These are phyloP conservation scores for Taxillus chinensis DNA, from an alignment of 164 flowering plant genomes.

Conservation along the genomic window DNA sequence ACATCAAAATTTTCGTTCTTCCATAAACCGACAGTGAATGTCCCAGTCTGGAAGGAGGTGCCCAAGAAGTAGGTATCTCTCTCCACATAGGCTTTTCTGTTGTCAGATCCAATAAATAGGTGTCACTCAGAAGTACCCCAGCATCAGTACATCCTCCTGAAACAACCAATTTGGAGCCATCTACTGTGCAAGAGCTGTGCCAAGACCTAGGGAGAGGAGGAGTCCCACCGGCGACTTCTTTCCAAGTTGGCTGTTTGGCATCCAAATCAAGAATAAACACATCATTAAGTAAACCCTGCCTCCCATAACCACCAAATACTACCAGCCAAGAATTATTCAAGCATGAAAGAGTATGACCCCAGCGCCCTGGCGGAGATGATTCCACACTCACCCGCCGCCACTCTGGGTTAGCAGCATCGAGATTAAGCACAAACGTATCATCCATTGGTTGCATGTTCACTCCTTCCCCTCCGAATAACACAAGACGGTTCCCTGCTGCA, in stretches of 20 bases:
- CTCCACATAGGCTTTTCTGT: constrained; percentile 67
- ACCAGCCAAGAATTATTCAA: constrained; percentile 73
- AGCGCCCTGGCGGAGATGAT: constrained; percentile 86
- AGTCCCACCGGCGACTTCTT: constrained; percentile 55
- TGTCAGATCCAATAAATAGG: constrained; percentile 58
- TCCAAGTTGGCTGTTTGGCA: constrained; percentile 83
- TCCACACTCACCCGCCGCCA: constrained; percentile 62
- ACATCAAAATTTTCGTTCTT: constrained; percentile 65
- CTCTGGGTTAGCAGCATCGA: constrained; percentile 56
- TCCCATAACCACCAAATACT: constrained; percentile 83
- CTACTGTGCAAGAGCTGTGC: constrained; percentile 87
- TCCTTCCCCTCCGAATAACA: constrained; percentile 86
- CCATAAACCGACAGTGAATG: constrained; percentile 84
- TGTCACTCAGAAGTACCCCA: constrained; percentile 75
- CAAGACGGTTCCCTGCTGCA: constrained; percentile 79
- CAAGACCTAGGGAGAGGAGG: constrained; percentile 84
- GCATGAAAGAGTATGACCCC: constrained; percentile 87
- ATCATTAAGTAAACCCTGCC: constrained; percentile 75
- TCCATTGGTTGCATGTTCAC: constrained; percentile 89
- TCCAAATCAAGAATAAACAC: constrained; percentile 80
- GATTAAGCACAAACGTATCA: constrained; percentile 80
- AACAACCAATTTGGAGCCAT: constrained; percentile 71
- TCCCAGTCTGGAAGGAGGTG: constrained; percentile 75
- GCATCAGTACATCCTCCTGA: constrained; percentile 90
- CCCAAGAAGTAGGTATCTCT: constrained; percentile 61